phyloP scores from a whole-genome alignment of 805 yeast genomes.

The Yamadazyma philogaea region DNA sequence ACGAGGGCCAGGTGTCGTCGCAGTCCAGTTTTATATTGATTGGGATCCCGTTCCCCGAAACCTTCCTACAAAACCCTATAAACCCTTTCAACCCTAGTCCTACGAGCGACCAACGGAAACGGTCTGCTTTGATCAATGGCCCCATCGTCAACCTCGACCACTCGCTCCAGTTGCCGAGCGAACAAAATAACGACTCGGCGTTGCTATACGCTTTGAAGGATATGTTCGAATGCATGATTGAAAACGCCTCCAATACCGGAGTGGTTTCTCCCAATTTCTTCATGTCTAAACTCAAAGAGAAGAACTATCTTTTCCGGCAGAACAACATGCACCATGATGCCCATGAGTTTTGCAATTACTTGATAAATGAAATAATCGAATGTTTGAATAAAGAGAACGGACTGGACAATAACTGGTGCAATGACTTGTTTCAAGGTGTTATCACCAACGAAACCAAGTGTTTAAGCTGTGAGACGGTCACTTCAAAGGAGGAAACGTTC shows the following conservation, averaged over 20 bases:
- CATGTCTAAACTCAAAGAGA: slow-evolving; percentile 71
- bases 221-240: slow-evolving; percentile 78
- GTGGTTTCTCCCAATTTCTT: slow-evolving; percentile 80
- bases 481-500: slow-evolving; percentile 81
- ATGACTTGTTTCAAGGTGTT: slow-evolving; percentile 76
- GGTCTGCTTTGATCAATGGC: slow-evolving; percentile 73
- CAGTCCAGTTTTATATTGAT: slow-evolving; percentile 34
- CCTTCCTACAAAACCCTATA: slow-evolving; percentile 29
- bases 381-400: slow-evolving; percentile 45
- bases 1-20: slow-evolving; percentile 24
- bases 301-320: slow-evolving; percentile 80
- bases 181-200: slow-evolving; percentile 27
- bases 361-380: slow-evolving; percentile 67
- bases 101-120: slow-evolving; percentile 68
- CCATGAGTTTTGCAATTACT: slow-evolving; percentile 88
- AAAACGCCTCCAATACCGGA: slow-evolving; percentile 65
- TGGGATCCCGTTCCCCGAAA: slow-evolving; percentile 43
- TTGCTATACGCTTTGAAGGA: slow-evolving; percentile 70
- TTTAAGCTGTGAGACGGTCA: slow-evolving; percentile 78
- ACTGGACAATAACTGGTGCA: slow-evolving; percentile 47
- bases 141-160: slow-evolving; percentile 83
- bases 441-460: slow-evolving; percentile 87
- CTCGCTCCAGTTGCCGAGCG: slow-evolving; percentile 44
- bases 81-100: slow-evolving; percentile 41
- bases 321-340: slow-evolving; percentile 96